Evolutionary conservation across 2,329 filamentous ascomycete species (phyloP), one percentile per base, ranked within the genome.

Genomic region (Pyrenochaeta sp.): DNA sequence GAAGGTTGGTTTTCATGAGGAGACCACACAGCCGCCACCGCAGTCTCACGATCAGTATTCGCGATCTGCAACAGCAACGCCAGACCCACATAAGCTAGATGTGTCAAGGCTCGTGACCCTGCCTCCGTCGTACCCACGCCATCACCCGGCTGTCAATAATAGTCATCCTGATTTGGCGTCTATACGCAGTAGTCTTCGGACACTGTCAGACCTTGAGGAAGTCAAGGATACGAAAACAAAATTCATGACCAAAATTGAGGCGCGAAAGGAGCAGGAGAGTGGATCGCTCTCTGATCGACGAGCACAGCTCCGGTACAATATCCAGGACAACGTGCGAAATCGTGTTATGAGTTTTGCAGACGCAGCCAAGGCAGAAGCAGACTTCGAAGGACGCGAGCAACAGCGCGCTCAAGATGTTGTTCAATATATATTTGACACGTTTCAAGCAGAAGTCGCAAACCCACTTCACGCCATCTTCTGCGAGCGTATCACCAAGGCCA

Each of bases 91-190:
- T 18, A 86, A 86, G 52, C 78, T 98, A 3, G 94, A 99, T 68
- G 90, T 98, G 21, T 98, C 95, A 3, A 85, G 95, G 23, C 85
- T 99, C 1, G 90, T 99, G 4, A 97, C 95, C 0, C 82, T 99
- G 27, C 95, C 95, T 7, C 95, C 95, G 1, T 91, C 95, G 1
- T 98, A 96, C 73, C 95, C 95, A 1, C 88, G 94, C 7, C 94
- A 98, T 69, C 90, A 98, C 66, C 95, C 95, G 7, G 95, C 95
- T 0, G 91, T 98, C 14, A 97, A 96, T 74, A 99, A 98, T 69
- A 96, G 87, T 64, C 95, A 99, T 69, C 95, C 95, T 0, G 90
- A 96, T 60, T 83, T 99, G n/a, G 84, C 89, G 0, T 83, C 87
- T 1, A 93, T 91, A 41, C 87, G 95, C 44, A 87, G 83, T 2